Evolutionary conservation across 2,329 filamentous ascomycete species (phyloP).

Genomic region (Aspergillus sp.): DNA sequence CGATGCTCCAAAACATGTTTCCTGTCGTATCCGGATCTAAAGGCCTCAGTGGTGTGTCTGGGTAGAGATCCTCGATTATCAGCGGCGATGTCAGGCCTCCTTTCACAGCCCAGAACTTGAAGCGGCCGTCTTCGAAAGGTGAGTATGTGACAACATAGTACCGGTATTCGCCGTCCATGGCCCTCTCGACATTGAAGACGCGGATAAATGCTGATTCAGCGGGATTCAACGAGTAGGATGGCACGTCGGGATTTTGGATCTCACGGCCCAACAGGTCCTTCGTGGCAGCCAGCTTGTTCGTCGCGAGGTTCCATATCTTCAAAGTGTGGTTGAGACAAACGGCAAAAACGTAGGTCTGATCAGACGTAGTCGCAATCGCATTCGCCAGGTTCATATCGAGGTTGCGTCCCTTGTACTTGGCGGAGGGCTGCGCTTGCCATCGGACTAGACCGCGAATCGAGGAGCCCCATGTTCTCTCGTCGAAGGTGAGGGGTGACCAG

Average conservation of each 20-base stretch:
- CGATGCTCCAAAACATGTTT: conserved; percentile 75
- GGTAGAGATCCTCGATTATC: conserved; percentile 69
- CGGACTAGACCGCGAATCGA: conserved; percentile 47
- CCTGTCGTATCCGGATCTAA: conserved; percentile 60
- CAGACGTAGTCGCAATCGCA: conserved; percentile 44
- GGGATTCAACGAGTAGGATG: conserved; percentile 76
- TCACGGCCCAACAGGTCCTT: conserved; percentile 73
- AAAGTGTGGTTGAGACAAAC: conserved; percentile 86
- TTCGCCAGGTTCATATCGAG: conserved; percentile 44
- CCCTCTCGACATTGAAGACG: conserved; percentile 59
- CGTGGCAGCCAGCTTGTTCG: conserved; percentile 71
- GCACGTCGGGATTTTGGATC: conserved; percentile 63
- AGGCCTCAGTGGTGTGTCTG: conserved; percentile 62
- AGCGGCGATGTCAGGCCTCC: conserved; percentile 57
- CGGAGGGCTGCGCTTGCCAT: conserved; percentile 42
- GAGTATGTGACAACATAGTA: conserved; percentile 79
- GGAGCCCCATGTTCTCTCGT: conserved; percentile 48
- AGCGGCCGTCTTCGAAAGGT: conserved; percentile 80
- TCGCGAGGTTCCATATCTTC: conserved; percentile 84
- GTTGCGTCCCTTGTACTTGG: conserved; percentile 40
- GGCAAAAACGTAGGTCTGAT: conserved; percentile 62
- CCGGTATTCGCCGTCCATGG: conserved; percentile 44
- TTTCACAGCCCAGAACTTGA: conserved; percentile 87
- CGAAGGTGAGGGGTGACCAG: conserved; percentile 47
- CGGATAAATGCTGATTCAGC: conserved; percentile 74